phyloP scores from a whole-genome alignment of 192 early-diverging fungal species.

The Coemansia sp. region DNA sequence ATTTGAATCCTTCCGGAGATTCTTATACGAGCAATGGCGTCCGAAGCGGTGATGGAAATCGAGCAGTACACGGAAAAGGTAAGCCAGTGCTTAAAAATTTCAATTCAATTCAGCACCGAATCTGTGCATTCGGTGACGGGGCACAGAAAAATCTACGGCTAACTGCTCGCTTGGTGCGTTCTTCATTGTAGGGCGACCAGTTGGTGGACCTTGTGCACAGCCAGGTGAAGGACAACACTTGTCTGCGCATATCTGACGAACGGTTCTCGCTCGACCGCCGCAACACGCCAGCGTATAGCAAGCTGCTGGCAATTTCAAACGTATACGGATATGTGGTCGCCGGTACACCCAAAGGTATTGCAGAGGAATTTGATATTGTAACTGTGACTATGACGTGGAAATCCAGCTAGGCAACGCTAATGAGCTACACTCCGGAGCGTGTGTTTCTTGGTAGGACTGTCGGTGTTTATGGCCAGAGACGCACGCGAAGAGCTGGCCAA shows the following conservation, averaged over 20 bases:
- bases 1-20: too few species aligned
- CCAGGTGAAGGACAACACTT: conserved; percentile 40
- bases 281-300: conserved; percentile 49
- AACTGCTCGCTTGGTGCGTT: too few species aligned
- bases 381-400: too few species aligned
- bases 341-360: conserved; percentile 58
- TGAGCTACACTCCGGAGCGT: too few species aligned
- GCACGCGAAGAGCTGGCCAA: conserved; percentile 29
- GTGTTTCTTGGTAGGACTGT: conserved; percentile 12
- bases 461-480: conserved; percentile 32
- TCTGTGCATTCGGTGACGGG: neutral
- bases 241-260: conserved; percentile 31
- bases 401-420: too few species aligned
- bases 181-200: conserved; percentile 30
- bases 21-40: neutral
- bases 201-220: conserved; percentile 37
- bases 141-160: neutral
- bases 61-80: conserved; percentile 24
- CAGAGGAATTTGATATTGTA: too few species aligned
- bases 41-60: conserved; percentile 17
- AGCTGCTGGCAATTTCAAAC: conserved; percentile 59
- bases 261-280: conserved; percentile 28
- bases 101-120: too few species aligned
- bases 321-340: conserved; percentile 67
- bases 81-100: too few species aligned